Evolutionary conservation across 129 eudicot genomes (phyloP).

Genomic region (Artemisia tridentata): DNA sequence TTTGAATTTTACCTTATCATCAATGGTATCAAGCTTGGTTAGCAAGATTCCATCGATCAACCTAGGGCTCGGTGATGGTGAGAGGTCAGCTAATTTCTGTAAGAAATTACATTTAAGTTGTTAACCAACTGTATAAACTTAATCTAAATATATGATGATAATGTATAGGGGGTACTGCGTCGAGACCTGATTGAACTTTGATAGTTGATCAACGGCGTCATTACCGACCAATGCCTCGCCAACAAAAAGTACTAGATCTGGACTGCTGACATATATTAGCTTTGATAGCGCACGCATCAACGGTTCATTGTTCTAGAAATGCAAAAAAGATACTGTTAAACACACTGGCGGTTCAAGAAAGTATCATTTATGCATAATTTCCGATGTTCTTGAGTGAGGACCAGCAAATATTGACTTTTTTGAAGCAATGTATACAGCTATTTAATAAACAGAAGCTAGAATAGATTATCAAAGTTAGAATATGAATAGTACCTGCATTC

Average conservation of each 20-base stretch:
- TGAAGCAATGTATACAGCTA: background rate
- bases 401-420: background rate
- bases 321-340: background rate
- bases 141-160: background rate
- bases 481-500: constrained; percentile 73
- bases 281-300: constrained; percentile 94
- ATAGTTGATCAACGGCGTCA: constrained; percentile 93
- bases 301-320: constrained; percentile 88
- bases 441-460: background rate
- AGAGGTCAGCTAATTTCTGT: constrained; percentile 90
- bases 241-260: constrained; percentile 89
- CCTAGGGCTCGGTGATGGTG: constrained; percentile 81
- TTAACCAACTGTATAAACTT: constrained; percentile 1
- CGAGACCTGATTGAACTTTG: constrained; percentile 88
- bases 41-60: constrained; percentile 97
- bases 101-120: constrained; percentile 10
- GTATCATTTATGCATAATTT: background rate
- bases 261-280: constrained; percentile 85
- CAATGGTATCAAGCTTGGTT: constrained; percentile 95
- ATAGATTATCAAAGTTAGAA: background rate
- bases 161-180: background rate
- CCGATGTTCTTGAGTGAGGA: background rate
- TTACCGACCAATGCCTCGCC: constrained; percentile 98
- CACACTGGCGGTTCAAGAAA: background rate
- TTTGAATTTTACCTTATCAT: constrained; percentile 63